These are phyloP conservation scores for Bocquillonia castaneifolia DNA, from an alignment of 441 rosid species.

Conservation along the genomic window DNA sequence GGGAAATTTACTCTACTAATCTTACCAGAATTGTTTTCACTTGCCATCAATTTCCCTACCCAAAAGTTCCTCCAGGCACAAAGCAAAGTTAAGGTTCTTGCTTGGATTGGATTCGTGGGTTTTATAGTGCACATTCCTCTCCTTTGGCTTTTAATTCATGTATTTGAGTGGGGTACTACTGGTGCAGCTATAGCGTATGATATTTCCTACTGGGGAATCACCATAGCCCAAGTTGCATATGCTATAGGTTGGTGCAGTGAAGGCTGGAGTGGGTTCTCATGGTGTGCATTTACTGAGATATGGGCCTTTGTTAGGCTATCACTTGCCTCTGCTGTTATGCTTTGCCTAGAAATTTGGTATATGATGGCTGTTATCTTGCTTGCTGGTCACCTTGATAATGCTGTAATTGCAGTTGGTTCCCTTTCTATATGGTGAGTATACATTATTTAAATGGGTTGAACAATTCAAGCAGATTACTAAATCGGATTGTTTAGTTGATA, in stretches of 20 bases:
- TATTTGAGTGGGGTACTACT: slow-evolving; percentile 31
- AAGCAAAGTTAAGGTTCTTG: slow-evolving; percentile 18
- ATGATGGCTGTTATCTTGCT: slow-evolving; percentile 36
- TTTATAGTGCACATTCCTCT: slow-evolving; percentile 29
- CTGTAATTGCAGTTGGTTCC: slow-evolving; percentile 42
- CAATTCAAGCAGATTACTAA: too few species aligned
- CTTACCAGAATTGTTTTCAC: too few species aligned
- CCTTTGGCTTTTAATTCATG: slow-evolving; percentile 36
- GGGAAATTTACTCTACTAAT: too few species aligned
- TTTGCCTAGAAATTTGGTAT: slow-evolving; percentile 44
- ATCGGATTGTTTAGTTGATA: too few species aligned
- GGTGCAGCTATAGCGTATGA: slow-evolving; percentile 41
- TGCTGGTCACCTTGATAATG: slow-evolving; percentile 39
- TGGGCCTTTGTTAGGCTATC: slow-evolving; percentile 39
- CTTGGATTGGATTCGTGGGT: slow-evolving; percentile 34
- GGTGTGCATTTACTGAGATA: slow-evolving; percentile 28
- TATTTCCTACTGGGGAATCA: slow-evolving; percentile 45
- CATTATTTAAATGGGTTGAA: too few species aligned
- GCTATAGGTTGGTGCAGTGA: slow-evolving; percentile 32
- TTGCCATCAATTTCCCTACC: too few species aligned
- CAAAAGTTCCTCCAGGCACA: too few species aligned
- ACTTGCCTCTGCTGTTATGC: slow-evolving; percentile 41
- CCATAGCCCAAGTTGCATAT: slow-evolving; percentile 39
- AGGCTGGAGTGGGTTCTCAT: slow-evolving; percentile 40
- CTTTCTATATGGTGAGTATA: slow-evolving; percentile 35